Percentiles rank a stretch among this genome's conserved stretches.
These are phyloP conservation scores for Neurospora terricola DNA, from an alignment of 495 filamentous ascomycete species.

Conservation along the genomic window DNA sequence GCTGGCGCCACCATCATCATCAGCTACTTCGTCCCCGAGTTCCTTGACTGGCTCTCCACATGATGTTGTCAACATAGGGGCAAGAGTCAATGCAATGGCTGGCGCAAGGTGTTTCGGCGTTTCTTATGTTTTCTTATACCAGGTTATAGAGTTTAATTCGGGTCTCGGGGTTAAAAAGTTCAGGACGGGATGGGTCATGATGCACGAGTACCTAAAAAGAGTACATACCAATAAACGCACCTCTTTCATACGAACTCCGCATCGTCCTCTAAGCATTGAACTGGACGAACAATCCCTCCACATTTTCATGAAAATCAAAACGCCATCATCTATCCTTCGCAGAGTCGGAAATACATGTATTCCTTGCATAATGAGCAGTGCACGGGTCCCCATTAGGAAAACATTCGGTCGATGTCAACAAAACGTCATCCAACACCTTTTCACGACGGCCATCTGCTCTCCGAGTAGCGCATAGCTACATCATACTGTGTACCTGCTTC, in stretches of 20 bases:
- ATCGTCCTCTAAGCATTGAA: not conserved
- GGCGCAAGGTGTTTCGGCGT: conserved; percentile 5
- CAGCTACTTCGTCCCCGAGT: conserved; percentile 89
- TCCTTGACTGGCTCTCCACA: conserved; percentile 69
- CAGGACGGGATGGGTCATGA: not conserved
- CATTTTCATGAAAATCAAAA: not conserved
- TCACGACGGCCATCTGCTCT: not conserved
- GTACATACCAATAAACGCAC: not conserved
- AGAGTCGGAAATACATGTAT: not conserved
- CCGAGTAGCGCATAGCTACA: not conserved
- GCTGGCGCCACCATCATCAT: conserved; percentile 88
- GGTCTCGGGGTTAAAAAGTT: not conserved
- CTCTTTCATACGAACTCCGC: conserved; percentile 1
- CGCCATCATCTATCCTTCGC: not conserved
- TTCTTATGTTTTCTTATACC: conserved; percentile 1
- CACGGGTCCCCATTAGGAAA: not conserved
- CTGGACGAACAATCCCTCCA: not conserved
- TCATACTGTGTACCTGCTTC: not conserved
- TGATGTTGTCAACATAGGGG: conserved; percentile 15
- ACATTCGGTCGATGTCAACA: not conserved
- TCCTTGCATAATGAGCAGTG: not conserved
- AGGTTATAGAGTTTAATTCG: not conserved
- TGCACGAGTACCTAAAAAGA: not conserved
- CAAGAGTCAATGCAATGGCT: not conserved
- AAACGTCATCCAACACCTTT: not conserved